Evolutionary conservation across 352 stramenopile species (phyloP), one percentile per base, ranked within the genome.

Genomic region (Phytophthora agathidicida): DNA sequence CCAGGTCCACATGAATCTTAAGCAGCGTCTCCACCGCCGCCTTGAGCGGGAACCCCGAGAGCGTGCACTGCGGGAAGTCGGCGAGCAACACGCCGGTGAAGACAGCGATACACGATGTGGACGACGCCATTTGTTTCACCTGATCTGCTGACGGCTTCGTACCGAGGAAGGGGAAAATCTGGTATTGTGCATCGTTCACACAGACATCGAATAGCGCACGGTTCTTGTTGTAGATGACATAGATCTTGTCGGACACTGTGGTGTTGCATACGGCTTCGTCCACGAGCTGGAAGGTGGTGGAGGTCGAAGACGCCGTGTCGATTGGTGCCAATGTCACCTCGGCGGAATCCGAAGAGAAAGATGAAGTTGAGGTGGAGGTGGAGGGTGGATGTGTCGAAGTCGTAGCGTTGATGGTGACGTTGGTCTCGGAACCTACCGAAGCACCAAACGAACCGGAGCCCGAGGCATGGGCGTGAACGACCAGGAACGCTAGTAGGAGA

Each of bases 221-320:
- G 52, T 89, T 89, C 51, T 77, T 82, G 31, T 69, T 67, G 68
- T 83, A 88, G 2, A 83, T 56, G 24, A 78, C 58, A 59, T 79
- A 72, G 24, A 78, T 64, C 16, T 55, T 73, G 28, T 71, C 57
- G n/a, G 74, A 71, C 13, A 85, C 69, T 3, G 61, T 70, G 20
- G 60, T 53, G 33, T 75, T 77, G 65, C 78, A 88, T 24, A 49
- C 49, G 7, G 77, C 50, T 17, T 74, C 69, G 22, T 63, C 49
- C 19, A 83, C 75, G 44, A 80, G 65, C 19, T 74, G 71, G 65
- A 88, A 88, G 16, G 74, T 82, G 20, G 46, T 41, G 16, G 77
- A 88, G 14, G 60, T 75, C 16, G 67, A 63, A 16, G 71, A 73
- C 11, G 74, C 66, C 8, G 67, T 72, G 11, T 73, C 53, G 31